Conservation (phyloP, 2,329 filamentous ascomycete species). For the Talaromyces sp. region DNA sequence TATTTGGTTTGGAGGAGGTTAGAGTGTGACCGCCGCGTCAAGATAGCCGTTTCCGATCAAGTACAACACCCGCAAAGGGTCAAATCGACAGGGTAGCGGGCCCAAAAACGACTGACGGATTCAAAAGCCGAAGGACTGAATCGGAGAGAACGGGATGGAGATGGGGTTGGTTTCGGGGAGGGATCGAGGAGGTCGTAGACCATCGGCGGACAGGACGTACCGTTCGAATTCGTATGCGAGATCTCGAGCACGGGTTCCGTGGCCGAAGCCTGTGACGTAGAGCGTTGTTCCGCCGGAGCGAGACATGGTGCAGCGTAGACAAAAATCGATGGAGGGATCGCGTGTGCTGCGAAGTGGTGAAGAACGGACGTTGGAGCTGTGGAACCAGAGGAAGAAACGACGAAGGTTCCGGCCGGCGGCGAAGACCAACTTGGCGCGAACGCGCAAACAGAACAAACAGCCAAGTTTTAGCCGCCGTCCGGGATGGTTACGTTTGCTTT, state of each 20-base stretch:
- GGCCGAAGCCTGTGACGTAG: constrained; percentile 98
- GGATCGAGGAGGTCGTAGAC: constrained; percentile 36
- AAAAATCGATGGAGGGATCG: background rate
- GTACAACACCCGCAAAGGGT: constrained; percentile 1
- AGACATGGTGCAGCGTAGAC: constrained; percentile 58
- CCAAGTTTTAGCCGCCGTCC: background rate
- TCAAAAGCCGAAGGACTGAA: constrained; percentile 8
- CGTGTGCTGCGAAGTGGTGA: background rate
- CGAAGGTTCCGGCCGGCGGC: background rate
- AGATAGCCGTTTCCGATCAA: constrained; percentile 7
- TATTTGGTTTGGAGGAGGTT: constrained; percentile 11
- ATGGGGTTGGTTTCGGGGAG: constrained; percentile 23
- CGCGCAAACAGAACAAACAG: background rate
- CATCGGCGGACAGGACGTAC: constrained; percentile 67
- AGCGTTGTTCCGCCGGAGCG: constrained; percentile 81
- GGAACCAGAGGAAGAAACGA: background rate
- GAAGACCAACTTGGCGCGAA: background rate
- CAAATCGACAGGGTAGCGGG: constrained; percentile 9
- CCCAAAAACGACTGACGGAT: constrained; percentile 6
- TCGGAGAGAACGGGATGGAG: constrained; percentile 22
- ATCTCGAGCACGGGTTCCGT: constrained; percentile 96
- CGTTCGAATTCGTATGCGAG: constrained; percentile 99
- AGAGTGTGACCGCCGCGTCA: constrained; percentile 11
- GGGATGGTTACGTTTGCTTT: background rate
- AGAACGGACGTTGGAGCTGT: background rate